Percentiles rank a stretch among this genome's conserved stretches.
Evolutionary conservation across 805 yeast species (phyloP).

Genomic region (Allodekkera sacchari): DNA sequence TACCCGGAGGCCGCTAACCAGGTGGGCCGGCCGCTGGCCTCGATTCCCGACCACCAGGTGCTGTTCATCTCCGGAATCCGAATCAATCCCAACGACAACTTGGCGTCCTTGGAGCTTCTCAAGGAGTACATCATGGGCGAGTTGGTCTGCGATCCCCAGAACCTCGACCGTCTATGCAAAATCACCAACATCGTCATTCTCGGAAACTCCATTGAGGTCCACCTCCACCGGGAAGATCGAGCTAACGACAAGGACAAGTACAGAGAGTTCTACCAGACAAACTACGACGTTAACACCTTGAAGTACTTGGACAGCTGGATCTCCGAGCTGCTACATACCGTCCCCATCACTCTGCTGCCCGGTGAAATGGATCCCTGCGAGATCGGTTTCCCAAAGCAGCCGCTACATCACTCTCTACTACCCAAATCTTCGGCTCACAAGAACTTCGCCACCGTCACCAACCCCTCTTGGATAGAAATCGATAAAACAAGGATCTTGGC

Average conservation of each 20-base stretch:
- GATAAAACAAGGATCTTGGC: slow-evolving; percentile 55
- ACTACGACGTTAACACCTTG: slow-evolving; percentile 40
- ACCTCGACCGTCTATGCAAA: slow-evolving; percentile 9
- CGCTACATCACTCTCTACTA: slow-evolving; percentile 74
- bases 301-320: slow-evolving; percentile 53
- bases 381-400: slow-evolving; percentile 78
- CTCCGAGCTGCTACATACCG: slow-evolving; percentile 42
- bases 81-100: slow-evolving; percentile 35
- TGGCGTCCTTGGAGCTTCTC: slow-evolving; percentile 37
- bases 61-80: slow-evolving; percentile 75
- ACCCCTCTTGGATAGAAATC: slow-evolving; percentile 67
- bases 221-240: slow-evolving; percentile 10
- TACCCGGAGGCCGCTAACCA: slow-evolving; percentile 65
- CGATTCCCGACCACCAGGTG: slow-evolving; percentile 29
- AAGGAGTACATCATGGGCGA: slow-evolving; percentile 69
- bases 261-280: slow-evolving; percentile 46
- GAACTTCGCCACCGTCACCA: slow-evolving; percentile 42
- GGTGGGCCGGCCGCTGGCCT: slow-evolving; percentile 21
- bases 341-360: slow-evolving; percentile 76
- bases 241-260: slow-evolving; percentile 29
- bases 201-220: slow-evolving; percentile 49
- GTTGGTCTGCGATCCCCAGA: slow-evolving; percentile 25
- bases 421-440: slow-evolving; percentile 26
- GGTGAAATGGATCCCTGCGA: slow-evolving; percentile 86
- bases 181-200: slow-evolving; percentile 54